Base-by-base conservation (phyloP, 306 rosid species). In the Luffa aegyptiaca region DNA sequence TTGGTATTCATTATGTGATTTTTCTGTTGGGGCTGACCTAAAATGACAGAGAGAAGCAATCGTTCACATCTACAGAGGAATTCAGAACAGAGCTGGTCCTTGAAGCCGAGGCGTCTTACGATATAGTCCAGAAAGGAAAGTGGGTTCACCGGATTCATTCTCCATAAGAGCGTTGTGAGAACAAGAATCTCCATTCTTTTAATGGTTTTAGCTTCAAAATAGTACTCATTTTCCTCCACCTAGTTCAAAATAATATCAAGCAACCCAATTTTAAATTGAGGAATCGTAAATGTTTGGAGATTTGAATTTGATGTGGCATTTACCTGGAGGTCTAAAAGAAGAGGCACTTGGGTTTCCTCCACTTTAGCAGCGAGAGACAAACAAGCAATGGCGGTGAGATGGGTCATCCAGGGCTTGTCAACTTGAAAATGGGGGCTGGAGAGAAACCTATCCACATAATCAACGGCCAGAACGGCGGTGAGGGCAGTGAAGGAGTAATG, bases 281-380 rank as follows among this genome's bases (percentile, higher is more conserved):
- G 36, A 71, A n/a, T 20, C 8, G 48, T 46, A 21, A 71, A 71
- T 13, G 11, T 72, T 20, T 10, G 49, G 11, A n/a, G 53, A 39
- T 9, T 42, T 70, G 12, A 33, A 10, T 21, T 4, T 45, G 9
- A 46, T 48, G 59, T 8, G 36, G 31, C 35, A 20, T 69, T 69
- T 76, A 94, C 98, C 79, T 93, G 99, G 8, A 96, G 81, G 80
- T 96, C 97, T 14, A 87, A 86, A 13, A 90, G 79, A 35, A 90
- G 89, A 4, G 99, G 98, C 18, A 96, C 97, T 6, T 90, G 92
- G 71, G 93, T 91, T 86, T 96, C 98, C 63, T 96, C 91, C 5
- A 96, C 87, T 71, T 96, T 96, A 16, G 98, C 99, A 13, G 99
- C 99, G 3, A 96, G 85, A 55, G 99, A 91, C 55, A 96, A 80